These are phyloP conservation scores for Jaapia argillacea DNA, from an alignment of 768 basidiomycete genomes.

Conservation along the genomic window DNA sequence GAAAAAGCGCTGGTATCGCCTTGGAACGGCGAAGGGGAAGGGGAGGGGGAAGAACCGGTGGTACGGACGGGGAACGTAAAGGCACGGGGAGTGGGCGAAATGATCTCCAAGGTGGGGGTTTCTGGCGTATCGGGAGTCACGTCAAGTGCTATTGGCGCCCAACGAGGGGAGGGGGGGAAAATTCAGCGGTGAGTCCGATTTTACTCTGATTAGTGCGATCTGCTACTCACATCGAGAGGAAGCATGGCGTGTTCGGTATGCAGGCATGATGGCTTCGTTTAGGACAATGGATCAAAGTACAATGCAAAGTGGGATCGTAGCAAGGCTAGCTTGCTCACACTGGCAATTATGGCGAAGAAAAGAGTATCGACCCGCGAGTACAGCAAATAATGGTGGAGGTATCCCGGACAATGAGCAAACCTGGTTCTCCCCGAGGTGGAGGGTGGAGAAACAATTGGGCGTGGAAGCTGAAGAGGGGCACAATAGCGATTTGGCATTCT, in stretches of 20 bases:
- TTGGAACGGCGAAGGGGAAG: conserved; percentile 64
- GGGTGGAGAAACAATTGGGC: background rate
- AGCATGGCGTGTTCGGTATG: conserved; percentile 71
- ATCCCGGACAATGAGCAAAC: background rate
- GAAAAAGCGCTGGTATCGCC: conserved; percentile 43
- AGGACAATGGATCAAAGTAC: background rate
- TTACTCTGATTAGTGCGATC: conserved; percentile 2
- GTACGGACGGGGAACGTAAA: conserved; percentile 45
- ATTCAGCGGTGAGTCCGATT: conserved; percentile 10
- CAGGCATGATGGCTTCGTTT: conserved; percentile 51
- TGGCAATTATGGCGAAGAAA: too few relatives aligned
- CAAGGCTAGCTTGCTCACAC: too few relatives aligned
- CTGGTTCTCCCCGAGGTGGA: background rate
- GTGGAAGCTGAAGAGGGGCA: background rate
- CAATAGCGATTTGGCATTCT: background rate
- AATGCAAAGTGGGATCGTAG: background rate
- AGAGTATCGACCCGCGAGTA: too few relatives aligned
- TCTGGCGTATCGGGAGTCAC: conserved; percentile 55
- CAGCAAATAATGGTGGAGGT: too few relatives aligned
- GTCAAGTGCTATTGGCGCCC: conserved; percentile 62
- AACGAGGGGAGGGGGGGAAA: too few relatives aligned
- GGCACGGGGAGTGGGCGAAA: conserved; percentile 61
- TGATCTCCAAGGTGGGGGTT: conserved; percentile 45
- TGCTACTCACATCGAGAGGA: conserved; percentile 34
- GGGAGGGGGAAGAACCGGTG: conserved; percentile 56